Conservation (phyloP, 2,329 filamentous ascomycete species). For the Cordyceps cateniannulata region DNA sequence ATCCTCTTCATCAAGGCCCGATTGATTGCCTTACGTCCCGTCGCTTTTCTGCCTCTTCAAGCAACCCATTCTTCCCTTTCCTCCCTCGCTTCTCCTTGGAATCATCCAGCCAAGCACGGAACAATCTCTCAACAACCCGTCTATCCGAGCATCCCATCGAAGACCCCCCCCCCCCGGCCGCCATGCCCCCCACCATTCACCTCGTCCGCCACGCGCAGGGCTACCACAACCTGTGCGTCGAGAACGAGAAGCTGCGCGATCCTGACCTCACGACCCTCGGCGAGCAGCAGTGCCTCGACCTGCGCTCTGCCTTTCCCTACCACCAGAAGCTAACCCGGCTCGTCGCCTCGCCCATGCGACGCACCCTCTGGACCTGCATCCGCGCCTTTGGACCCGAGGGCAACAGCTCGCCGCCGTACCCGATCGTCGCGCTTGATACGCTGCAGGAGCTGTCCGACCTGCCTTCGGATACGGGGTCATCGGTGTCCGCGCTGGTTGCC, state of each 20-base stretch:
- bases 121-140: no score
- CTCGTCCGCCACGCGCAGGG: slow-evolving; percentile 70
- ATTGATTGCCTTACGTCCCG: background rate
- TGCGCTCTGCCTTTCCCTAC: slow-evolving; percentile 57
- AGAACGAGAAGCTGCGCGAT: slow-evolving; percentile 69
- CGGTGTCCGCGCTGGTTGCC: slow-evolving; percentile 43
- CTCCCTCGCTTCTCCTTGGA: no score
- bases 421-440: slow-evolving; percentile 62
- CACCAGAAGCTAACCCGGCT: slow-evolving; percentile 62
- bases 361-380: slow-evolving; percentile 74
- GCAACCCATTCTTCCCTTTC: no score
- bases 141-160: no score
- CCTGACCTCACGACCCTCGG: slow-evolving; percentile 73
- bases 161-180: background rate
- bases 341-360: slow-evolving; percentile 70
- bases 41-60: background rate
- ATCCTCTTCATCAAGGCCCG: background rate
- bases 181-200: slow-evolving; percentile 52
- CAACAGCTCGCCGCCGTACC: slow-evolving; percentile 16
- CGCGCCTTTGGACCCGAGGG: slow-evolving; percentile 52
- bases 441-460: slow-evolving; percentile 71
- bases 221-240: slow-evolving; percentile 68
- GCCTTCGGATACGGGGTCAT: slow-evolving; percentile 70
- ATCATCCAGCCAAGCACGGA: no score
- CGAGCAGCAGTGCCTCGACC: slow-evolving; percentile 61